Evolutionary conservation across 345 rosid genomes (phyloP).

Genomic region (Gossypium sturtianum): DNA sequence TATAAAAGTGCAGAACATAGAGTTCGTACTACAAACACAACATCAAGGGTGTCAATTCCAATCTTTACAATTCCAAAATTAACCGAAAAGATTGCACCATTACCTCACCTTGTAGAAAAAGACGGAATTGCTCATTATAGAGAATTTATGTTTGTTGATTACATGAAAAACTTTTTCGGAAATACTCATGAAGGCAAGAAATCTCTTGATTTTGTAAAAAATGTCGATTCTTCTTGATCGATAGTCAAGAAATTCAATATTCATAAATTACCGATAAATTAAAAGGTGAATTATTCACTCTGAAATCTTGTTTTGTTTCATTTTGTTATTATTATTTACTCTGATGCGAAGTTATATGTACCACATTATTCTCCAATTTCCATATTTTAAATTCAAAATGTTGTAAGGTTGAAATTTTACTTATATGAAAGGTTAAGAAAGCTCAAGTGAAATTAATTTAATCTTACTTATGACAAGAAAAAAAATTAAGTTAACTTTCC

Average conservation of each 20-base stretch:
- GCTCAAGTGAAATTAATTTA: no score
- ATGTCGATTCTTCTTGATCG: not conserved
- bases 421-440: no score
- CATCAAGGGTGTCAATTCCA: slow-evolving; percentile 55
- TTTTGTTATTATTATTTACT: no score
- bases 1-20: slow-evolving; percentile 60
- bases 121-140: slow-evolving; percentile 42
- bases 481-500: no score
- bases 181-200: slow-evolving; percentile 46
- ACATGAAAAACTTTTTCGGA: slow-evolving; percentile 47
- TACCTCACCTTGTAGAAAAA: slow-evolving; percentile 33
- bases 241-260: not conserved
- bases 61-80: slow-evolving; percentile 43
- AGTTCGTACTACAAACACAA: slow-evolving; percentile 38
- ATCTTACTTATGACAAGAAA: no score
- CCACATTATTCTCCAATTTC: no score
- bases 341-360: no score
- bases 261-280: not conserved
- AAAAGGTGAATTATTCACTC: not conserved
- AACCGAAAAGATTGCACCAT: slow-evolving; percentile 37
- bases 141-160: slow-evolving; percentile 39
- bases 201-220: slow-evolving; percentile 1
- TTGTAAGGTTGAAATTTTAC: no score
- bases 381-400: no score
- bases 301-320: not conserved